Evolutionary conservation across 352 stramenopile species (phyloP), one percentile per base, ranked within the genome.

Genomic region (Pythium vanterpoolii): DNA sequence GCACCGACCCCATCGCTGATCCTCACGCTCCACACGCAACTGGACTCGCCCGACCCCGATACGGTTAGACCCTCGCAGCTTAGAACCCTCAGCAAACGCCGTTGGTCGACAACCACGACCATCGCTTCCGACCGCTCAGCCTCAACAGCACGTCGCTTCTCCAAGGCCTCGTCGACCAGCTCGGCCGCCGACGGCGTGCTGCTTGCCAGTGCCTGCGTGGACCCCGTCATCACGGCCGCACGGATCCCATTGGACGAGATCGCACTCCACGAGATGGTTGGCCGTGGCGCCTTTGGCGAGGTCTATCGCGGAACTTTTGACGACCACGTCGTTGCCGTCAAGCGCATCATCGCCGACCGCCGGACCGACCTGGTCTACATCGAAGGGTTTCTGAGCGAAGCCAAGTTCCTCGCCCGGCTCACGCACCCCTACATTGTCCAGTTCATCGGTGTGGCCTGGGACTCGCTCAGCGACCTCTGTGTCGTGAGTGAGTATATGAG

Each of bases 381-480:
- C 39, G 31, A 64, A 6, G 19, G 30, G 28, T 61, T 71, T 19
- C 50, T 68, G 9, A 39, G 70, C 21, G 69, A 74, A 19, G 50
- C 69, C 24, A 46, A 73, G 16, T 40, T 70, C 44, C 59, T 46
- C 38, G 60, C 62, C 23, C 66, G 60, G 27, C 57, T 86, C 5
- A 71, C 77, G 21, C 76, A 63, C 38, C 34, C 50, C 21, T 38
- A 38, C 19, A 56, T 63, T 30, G 56, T 63, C 1, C 26, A 56
- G 31, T 86, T 86, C 23, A 59, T 83, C 9, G 76, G 73, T 3
- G 67, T 83, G 1, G 64, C 76, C 43, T 86, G 75, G 72, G 67
- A 69, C 2, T 78, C 73, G 8, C 47, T 76, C 13, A 50, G 62
- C 6, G 69, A 81, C 21, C 40, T 82, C 1, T 75, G 67, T 27